Evolutionary conservation across 2,329 filamentous ascomycete species (phyloP), one percentile per base, ranked within the genome.

Genomic region (Lojkania enalia): DNA sequence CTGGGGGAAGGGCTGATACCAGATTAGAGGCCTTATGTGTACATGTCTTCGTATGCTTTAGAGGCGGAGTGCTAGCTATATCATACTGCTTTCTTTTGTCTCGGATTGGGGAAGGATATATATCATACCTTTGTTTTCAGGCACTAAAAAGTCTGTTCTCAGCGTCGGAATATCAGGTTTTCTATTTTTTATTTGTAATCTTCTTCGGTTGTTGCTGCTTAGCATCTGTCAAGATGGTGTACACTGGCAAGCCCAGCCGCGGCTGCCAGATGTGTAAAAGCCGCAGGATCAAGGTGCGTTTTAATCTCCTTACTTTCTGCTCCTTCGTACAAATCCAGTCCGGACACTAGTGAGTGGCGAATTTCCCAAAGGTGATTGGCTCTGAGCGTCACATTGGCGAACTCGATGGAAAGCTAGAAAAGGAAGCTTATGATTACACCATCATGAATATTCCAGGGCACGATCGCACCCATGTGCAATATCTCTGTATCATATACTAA

Each of bases 211-310:
- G 33, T 36, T 6, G 20, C 15, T 20, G 9, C 16, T 21, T 33
- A 33, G 7, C 14, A 33, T 40, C 39, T 43, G n/a, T 25, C 50
- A 58, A 38, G 12, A 71, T 71, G 69, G 68, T 71, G 20, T 71
- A 71, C 35, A 70, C 67, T 14, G 70, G 70, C 25, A 72, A 71
- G 51, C 71, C 70, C 27, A 70, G 64, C 48, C 62, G 67, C 38
- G 86, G 85, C 58, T 89, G 86, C 60, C 85, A 87, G 71, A 88
- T 85, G 80, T 89, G 86, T 66, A 80, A 85, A 64, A 85, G 79
- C 25, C 78, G 86, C 53, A 78, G 85, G 57, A 88, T 89, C 63
- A 88, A 88, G 79, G 86, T 86, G 75, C 51, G 75, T 58, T 39
- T 35, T 20, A 16, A 20, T 16, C 38, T 37, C 36, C 30, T 33